Conservation (phyloP, 257 asterid species). For the Gentiana straminea region DNA sequence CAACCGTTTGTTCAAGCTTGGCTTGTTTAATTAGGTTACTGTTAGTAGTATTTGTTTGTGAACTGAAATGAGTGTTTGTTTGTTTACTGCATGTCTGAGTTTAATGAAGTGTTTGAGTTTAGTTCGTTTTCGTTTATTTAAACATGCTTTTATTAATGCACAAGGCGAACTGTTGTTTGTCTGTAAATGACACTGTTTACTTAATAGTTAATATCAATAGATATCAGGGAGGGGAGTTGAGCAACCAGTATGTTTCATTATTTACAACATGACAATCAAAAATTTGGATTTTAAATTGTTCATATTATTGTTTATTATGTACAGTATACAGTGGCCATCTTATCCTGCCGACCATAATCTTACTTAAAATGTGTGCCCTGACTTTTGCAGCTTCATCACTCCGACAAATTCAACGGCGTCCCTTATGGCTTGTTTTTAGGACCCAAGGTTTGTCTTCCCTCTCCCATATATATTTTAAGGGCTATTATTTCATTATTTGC, state of each 20-base stretch:
- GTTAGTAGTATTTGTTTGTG: too few species aligned
- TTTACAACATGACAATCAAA: too few species aligned
- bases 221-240: background rate
- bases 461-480: background rate
- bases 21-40: too few species aligned
- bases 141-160: background rate
- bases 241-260: too few species aligned
- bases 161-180: background rate
- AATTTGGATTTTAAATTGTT: too few species aligned
- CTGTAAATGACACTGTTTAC: background rate
- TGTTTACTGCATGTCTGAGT: too few species aligned
- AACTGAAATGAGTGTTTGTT: too few species aligned
- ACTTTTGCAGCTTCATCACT: slow-evolving; percentile 69
- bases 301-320: too few species aligned
- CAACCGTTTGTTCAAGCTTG: too few species aligned
- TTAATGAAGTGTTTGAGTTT: background rate
- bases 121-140: background rate
- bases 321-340: too few species aligned
- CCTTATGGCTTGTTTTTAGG: slow-evolving; percentile 92
- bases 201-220: background rate
- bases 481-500: too few species aligned
- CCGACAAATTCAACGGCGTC: slow-evolving; percentile 85
- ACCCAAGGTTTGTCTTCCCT: slow-evolving; percentile 47
- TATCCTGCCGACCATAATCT: slow-evolving; percentile 10
- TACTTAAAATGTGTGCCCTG: slow-evolving; percentile 29